phyloP scores from a whole-genome alignment of 192 early-diverging fungal species.

The Radiomyces spectabilis region DNA sequence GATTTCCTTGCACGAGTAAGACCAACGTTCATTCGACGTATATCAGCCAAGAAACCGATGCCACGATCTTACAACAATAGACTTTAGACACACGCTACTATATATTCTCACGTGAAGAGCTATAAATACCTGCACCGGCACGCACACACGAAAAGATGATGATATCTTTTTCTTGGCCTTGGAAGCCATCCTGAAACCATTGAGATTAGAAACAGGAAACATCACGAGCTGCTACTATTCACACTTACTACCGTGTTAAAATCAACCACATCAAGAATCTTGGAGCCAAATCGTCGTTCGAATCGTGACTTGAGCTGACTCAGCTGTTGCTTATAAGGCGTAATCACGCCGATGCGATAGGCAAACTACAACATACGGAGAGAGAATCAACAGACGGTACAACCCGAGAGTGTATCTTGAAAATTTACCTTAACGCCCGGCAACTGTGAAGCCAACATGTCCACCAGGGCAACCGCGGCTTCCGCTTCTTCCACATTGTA shows the following conservation, averaged over 20 bases:
- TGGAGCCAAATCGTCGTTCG: slow-evolving; percentile 47
- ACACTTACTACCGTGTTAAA: slow-evolving; percentile 76
- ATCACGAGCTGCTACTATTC: too few species aligned
- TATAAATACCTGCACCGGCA: slow-evolving; percentile 33
- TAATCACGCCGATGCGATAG: slow-evolving; percentile 76
- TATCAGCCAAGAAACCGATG: slow-evolving; percentile 81
- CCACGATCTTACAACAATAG: slow-evolving; percentile 17
- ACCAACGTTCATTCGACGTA: slow-evolving; percentile 87
- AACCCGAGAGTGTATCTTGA: too few species aligned
- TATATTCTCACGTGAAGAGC: not conserved
- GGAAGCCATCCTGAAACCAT: slow-evolving; percentile 98
- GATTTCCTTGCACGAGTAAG: slow-evolving; percentile 82
- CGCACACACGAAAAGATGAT: slow-evolving; percentile 95
- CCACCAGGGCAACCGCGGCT: slow-evolving; percentile 65
- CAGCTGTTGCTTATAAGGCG: slow-evolving; percentile 88
- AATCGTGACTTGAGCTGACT: slow-evolving; percentile 63
- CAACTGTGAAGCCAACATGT: slow-evolving; percentile 49
- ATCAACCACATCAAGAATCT: slow-evolving; percentile 67
- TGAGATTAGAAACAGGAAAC: not conserved
- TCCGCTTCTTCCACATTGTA: slow-evolving; percentile 76
- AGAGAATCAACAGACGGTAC: too few species aligned
- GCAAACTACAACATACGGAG: slow-evolving; percentile 41
- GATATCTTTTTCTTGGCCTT: slow-evolving; percentile 96
- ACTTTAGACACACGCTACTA: not conserved
- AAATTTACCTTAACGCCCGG: slow-evolving; percentile 40